These are phyloP conservation scores for Zygoascus bituminiphila DNA, from an alignment of 805 yeast species.

Conservation along the genomic window DNA sequence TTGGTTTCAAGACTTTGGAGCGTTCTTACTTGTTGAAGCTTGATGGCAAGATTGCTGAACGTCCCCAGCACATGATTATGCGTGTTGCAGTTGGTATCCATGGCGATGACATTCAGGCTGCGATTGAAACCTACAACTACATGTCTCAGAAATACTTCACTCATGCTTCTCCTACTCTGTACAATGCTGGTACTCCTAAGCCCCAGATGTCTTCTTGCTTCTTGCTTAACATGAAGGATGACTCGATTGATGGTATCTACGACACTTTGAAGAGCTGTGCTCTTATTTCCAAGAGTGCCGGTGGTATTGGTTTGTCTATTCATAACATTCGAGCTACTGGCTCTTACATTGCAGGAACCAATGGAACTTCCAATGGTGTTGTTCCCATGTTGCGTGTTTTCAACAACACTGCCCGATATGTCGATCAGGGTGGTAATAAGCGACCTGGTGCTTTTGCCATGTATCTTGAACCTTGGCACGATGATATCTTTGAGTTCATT, in stretches of 20 bases:
- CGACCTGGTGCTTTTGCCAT: conserved; percentile 94
- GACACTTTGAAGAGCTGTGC: conserved; percentile 82
- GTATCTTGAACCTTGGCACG: conserved; percentile 94
- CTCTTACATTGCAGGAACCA: conserved; percentile 73
- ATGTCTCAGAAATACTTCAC: conserved; percentile 80
- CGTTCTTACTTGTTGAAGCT: conserved; percentile 64
- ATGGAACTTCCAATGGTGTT: conserved; percentile 79
- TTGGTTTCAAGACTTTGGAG: conserved; percentile 82
- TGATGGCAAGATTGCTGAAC: conserved; percentile 55
- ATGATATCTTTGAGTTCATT: conserved; percentile 73
- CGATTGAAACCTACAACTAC: conserved; percentile 66
- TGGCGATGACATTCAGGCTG: conserved; percentile 50
- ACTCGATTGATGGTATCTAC: conserved; percentile 88
- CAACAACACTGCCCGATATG: conserved; percentile 89
- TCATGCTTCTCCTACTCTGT: conserved; percentile 90
- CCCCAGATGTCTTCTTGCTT: conserved; percentile 86
- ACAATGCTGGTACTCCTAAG: conserved; percentile 77
- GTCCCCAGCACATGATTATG: conserved; percentile 81
- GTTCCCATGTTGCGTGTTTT: conserved; percentile 91
- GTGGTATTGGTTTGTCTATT: conserved; percentile 87
- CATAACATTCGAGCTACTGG: conserved; percentile 81
- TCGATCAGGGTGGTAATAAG: conserved; percentile 95
- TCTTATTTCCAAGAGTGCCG: conserved; percentile 81
- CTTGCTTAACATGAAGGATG: conserved; percentile 79
- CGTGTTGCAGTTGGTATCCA: conserved; percentile 88